Conservation (phyloP, 345 rosid species). For the Sonneratia alba region DNA sequence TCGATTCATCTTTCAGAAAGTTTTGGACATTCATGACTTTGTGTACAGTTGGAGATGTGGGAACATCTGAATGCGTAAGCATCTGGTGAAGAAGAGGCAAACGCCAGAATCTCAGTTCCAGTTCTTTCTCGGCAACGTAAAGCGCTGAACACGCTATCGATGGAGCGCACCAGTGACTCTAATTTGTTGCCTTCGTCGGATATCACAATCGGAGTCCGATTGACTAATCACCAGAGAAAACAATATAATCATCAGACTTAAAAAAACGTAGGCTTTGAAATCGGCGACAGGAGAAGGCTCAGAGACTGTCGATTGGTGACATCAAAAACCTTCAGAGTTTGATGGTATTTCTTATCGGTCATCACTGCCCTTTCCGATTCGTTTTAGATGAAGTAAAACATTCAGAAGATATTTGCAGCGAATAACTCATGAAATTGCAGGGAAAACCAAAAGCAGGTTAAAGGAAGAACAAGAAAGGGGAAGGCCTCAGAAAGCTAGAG, state of each 20-base stretch:
- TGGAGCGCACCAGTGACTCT: slow-evolving; percentile 63
- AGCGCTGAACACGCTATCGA: slow-evolving; percentile 49
- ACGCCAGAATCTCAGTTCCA: slow-evolving; percentile 43
- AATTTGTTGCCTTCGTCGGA: slow-evolving; percentile 43
- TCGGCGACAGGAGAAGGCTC: slow-evolving; percentile 14
- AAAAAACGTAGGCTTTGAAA: not conserved
- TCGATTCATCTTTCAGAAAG: not conserved
- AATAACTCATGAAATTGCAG: too few relatives aligned
- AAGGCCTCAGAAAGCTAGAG: slow-evolving; percentile 26
- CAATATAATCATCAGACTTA: not conserved
- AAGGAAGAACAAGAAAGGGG: not conserved
- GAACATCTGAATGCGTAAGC: slow-evolving; percentile 44
- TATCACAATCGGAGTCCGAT: not conserved
- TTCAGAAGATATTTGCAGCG: not conserved
- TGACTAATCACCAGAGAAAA: not conserved
- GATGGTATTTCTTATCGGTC: slow-evolving; percentile 38
- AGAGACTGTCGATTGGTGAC: not conserved
- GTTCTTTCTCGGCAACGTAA: slow-evolving; percentile 53
- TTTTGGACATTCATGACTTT: not conserved
- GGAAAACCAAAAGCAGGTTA: too few relatives aligned
- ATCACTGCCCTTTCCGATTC: slow-evolving; percentile 24
- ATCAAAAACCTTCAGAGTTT: slow-evolving; percentile 39
- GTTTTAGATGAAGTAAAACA: not conserved
- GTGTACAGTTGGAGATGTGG: slow-evolving; percentile 10
- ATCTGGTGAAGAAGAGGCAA: not conserved